Conservation (phyloP, 2,329 filamentous ascomycete species). For the Onygenales sp. region DNA sequence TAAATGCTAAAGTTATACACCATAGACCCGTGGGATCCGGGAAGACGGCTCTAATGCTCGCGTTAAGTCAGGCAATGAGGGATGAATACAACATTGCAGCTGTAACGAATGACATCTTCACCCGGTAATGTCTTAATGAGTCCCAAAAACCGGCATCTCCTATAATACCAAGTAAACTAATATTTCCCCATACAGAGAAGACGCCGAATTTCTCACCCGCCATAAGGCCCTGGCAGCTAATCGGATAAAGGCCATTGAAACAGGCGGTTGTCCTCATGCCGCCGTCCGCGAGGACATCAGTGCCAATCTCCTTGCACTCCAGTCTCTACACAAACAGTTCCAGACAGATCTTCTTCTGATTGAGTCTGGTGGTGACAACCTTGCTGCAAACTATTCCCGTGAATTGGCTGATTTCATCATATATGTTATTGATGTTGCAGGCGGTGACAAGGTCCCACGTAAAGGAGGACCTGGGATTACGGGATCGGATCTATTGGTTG, state of each 20-base stretch:
- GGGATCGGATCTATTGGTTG: slow-evolving; percentile 82
- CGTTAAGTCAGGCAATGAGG: slow-evolving; percentile 77
- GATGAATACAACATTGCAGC: slow-evolving; percentile 77
- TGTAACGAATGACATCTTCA: slow-evolving; percentile 99
- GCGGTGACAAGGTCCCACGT: slow-evolving; percentile 90
- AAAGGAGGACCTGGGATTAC: slow-evolving; percentile 97
- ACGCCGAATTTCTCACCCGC: slow-evolving; percentile 91
- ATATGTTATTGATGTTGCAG: slow-evolving; percentile 95
- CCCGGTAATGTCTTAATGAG: slow-evolving; percentile 39
- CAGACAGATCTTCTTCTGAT: slow-evolving; percentile 78
- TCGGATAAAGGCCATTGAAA: slow-evolving; percentile 93
- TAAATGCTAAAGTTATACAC: slow-evolving; percentile 36
- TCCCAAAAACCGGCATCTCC: not conserved
- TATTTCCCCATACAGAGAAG: slow-evolving; percentile 49
- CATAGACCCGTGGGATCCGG: slow-evolving; percentile 74
- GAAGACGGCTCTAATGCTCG: slow-evolving; percentile 94
- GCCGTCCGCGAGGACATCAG: slow-evolving; percentile 96
- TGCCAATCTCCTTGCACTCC: slow-evolving; percentile 83
- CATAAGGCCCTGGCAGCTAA: slow-evolving; percentile 71
- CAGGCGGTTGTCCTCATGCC: slow-evolving; percentile 91
- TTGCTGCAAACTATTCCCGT: slow-evolving; percentile 90
- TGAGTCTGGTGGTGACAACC: slow-evolving; percentile 90
- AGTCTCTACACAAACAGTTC: slow-evolving; percentile 76
- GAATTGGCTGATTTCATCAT: slow-evolving; percentile 97
- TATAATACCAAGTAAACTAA: slow-evolving; percentile 3